These are phyloP conservation scores for Fimicolochytrium jonesii DNA, from an alignment of 192 early-diverging fungal genomes.

Conservation along the genomic window DNA sequence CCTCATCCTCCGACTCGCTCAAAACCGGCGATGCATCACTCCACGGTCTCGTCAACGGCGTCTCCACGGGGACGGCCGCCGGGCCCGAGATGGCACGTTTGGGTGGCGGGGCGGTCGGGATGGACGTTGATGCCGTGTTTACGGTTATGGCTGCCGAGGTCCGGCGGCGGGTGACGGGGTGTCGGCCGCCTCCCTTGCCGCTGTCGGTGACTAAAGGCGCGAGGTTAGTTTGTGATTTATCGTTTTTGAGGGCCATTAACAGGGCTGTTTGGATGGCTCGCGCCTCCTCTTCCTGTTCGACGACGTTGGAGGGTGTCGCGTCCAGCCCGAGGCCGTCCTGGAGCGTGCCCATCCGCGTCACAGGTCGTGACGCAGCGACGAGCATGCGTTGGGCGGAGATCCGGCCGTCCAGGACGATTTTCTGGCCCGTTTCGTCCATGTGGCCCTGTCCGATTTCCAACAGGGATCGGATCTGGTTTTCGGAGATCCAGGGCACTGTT, in stretches of 20 bases:
- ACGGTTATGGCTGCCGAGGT: too few relatives aligned
- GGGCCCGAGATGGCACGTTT: too few relatives aligned
- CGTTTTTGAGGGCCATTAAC: not conserved
- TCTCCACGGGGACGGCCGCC: too few relatives aligned
- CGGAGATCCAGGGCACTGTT: conserved; percentile 36
- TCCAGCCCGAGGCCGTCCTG: conserved; percentile 5
- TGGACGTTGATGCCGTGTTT: too few relatives aligned
- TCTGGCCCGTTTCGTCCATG: conserved; percentile 12
- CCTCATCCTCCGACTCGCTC: conserved; percentile 7
- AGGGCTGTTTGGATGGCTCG: conserved; percentile 5
- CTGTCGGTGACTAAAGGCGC: conserved; percentile 17
- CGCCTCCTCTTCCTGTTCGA: not conserved
- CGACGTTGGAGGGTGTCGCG: not conserved
- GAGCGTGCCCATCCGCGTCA: conserved; percentile 6
- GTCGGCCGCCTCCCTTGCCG: conserved; percentile 27
- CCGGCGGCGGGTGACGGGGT: not conserved
- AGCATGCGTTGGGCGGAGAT: conserved; percentile 20
- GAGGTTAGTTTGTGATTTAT: conserved; percentile 10
- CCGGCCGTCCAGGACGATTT: conserved; percentile 18
- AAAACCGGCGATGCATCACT: conserved; percentile 14
- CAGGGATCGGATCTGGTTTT: conserved; percentile 24
- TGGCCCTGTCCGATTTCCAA: conserved; percentile 28
- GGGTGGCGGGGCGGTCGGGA: too few relatives aligned
- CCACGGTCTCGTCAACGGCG: conserved; percentile 1
- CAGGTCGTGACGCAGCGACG: not conserved